Evolutionary conservation across 352 stramenopile species (phyloP).

Genomic region (Globisporangium cystogenes): DNA sequence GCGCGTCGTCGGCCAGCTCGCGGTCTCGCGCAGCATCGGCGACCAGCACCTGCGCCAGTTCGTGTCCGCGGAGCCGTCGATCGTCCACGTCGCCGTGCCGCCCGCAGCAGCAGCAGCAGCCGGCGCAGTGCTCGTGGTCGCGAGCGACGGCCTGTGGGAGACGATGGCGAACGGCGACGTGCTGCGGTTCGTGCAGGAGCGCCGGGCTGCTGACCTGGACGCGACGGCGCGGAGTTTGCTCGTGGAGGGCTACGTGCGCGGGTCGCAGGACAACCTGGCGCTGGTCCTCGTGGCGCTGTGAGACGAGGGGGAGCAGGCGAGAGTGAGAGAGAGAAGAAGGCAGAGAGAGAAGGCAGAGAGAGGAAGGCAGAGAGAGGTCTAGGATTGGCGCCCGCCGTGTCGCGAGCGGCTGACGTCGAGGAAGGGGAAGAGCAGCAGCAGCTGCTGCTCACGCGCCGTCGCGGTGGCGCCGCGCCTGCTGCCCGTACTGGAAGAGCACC

Average conservation of each 20-base stretch:
- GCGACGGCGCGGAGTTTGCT: slow-evolving; percentile 75
- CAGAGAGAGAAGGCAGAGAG: too few relatives aligned
- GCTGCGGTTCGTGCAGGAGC: slow-evolving; percentile 36
- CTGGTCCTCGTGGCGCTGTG: slow-evolving; percentile 45
- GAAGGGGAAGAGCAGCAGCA: too few relatives aligned
- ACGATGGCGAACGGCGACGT: slow-evolving; percentile 53
- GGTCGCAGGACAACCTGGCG: slow-evolving; percentile 94
- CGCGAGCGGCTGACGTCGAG: too few relatives aligned
- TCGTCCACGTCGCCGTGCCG: slow-evolving; percentile 35
- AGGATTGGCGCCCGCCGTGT: too few relatives aligned
- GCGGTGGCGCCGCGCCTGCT: slow-evolving; percentile 60
- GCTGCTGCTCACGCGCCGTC: slow-evolving; percentile 16
- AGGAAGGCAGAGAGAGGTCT: too few relatives aligned
- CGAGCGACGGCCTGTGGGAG: slow-evolving; percentile 78
- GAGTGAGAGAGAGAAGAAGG: too few relatives aligned
- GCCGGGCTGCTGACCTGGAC: slow-evolving; percentile 33
- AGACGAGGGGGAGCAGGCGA: not conserved
- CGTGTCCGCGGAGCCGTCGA: slow-evolving; percentile 77
- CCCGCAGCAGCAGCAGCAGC: not conserved
- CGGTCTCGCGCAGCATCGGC: slow-evolving; percentile 90
- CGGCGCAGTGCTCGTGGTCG: slow-evolving; percentile 38
- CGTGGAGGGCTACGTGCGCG: slow-evolving; percentile 91
- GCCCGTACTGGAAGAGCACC: slow-evolving; percentile 80
- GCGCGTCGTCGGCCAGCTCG: slow-evolving; percentile 89
- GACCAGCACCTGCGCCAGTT: slow-evolving; percentile 82